These are phyloP conservation scores for Rhizoctonia solani DNA, from an alignment of 1,284 basidiomycete species.

Conservation along the genomic window DNA sequence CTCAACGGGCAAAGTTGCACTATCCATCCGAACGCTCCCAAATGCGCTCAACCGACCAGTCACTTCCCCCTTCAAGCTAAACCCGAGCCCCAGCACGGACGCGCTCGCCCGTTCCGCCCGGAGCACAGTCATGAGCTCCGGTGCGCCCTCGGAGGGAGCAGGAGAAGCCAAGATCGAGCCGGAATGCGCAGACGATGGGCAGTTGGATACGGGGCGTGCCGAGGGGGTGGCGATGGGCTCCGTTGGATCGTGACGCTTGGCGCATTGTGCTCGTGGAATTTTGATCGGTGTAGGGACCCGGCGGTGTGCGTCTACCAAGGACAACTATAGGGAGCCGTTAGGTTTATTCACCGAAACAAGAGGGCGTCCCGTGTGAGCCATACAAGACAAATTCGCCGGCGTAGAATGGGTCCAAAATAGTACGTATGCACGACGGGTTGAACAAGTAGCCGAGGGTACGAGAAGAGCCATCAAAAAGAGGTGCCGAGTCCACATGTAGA, in stretches of 20 bases:
- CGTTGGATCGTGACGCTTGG: slow-evolving; percentile 22
- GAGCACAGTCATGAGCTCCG: slow-evolving; percentile 4
- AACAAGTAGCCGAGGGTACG: no score
- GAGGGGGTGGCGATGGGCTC: slow-evolving; percentile 1
- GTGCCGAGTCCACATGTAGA: no score
- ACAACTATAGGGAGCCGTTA: no score
- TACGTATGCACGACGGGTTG: no score
- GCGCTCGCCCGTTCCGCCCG: slow-evolving; percentile 21
- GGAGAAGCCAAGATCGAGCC: no score
- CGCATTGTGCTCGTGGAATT: slow-evolving; percentile 21
- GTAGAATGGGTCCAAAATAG: no score
- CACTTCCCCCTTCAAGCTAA: background rate
- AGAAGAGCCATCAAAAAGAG: no score
- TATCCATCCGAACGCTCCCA: slow-evolving; percentile 7
- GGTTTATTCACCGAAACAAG: no score
- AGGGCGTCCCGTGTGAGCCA: no score
- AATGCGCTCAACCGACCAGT: background rate
- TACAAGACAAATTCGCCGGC: no score
- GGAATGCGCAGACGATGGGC: no score
- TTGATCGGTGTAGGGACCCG: slow-evolving; percentile 23
- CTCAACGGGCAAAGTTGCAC: slow-evolving; percentile 4
- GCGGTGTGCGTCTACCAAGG: background rate
- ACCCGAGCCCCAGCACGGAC: background rate
- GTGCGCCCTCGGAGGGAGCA: slow-evolving; percentile 7
- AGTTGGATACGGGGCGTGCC: background rate